Evolutionary conservation across 2,329 filamentous ascomycete species (phyloP), one percentile per base, ranked within the genome.

Genomic region (Aspergillus sp.): DNA sequence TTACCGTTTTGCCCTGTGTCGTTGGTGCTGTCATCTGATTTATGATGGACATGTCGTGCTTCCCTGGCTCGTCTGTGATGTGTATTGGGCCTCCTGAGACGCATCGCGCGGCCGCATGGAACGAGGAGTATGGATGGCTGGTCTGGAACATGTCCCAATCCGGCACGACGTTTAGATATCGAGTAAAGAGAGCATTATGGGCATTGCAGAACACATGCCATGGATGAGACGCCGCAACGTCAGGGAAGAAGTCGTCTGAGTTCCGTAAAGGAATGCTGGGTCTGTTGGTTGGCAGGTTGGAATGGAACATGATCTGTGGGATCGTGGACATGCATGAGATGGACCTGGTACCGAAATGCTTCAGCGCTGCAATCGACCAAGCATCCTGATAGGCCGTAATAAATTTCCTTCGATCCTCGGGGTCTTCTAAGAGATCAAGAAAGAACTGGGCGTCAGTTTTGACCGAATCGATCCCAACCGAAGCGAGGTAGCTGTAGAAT

Each of bases 121-220:
- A 93, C 0, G 72, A 74, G 0, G 82, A 82, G 55, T 84, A 93
- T 1, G 69, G 62, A 43, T 80, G 75, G 13, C 64, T 67, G 1
- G 78, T 80, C 48, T 82, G 78, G 49, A 82, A 82, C 78, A 82
- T 82, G 49, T 82, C 78, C 78, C 78, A 82, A 57, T 95, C 88
- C 0, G 91, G 89, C 1, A 96, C 62, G 1, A 86, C 75, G 45
- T 95, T 94, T 19, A 96, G 68, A 50, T 91, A 80, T 41, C 85
- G 78, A 2, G 82, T 88, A 10, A 96, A 67, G 1, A 96, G 68
- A 19, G 76, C 71, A 54, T 93, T 95, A 59, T 95, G 83, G 0
- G 89, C 89, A 52, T 96, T 98, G 42, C 81, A 77, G 68, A 93
- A 98, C 22, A 96, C 73, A 57, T 98, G 91, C 89, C 91, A 98